Evolutionary conservation across 1,284 basidiomycete species (phyloP).

Genomic region (Ceratobasidium sp.): DNA sequence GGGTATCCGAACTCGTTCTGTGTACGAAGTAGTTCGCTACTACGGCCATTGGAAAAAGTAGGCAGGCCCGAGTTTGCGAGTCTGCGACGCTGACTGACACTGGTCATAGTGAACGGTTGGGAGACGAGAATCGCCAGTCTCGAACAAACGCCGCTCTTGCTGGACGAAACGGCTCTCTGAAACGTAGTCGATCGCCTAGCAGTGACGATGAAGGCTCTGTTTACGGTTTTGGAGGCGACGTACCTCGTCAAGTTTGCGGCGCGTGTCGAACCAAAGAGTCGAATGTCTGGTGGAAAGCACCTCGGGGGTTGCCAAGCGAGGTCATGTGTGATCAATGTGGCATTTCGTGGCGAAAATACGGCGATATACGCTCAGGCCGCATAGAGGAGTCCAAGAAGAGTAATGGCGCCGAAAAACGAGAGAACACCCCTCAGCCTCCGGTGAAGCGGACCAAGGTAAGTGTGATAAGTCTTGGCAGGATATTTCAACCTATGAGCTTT

Average conservation of each 20-base stretch:
- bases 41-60: conserved; percentile 91
- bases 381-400: conserved; percentile 60
- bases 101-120: conserved; percentile 49
- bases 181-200: conserved; percentile 58
- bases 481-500: not conserved
- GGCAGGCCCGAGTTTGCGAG: too few relatives aligned
- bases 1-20: conserved; percentile 76
- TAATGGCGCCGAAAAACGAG: conserved; percentile 73
- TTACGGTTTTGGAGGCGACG: conserved; percentile 42
- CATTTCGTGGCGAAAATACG: conserved; percentile 88
- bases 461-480: conserved; percentile 30
- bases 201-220: conserved; percentile 83
- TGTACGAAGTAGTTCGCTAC: conserved; percentile 84
- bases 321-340: conserved; percentile 87
- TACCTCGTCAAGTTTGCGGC: conserved; percentile 69
- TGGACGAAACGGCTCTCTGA: conserved; percentile 52
- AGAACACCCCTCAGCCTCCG: conserved; percentile 77
- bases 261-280: conserved; percentile 83
- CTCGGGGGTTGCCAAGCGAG: conserved; percentile 76
- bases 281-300: conserved; percentile 86
- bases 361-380: conserved; percentile 70
- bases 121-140: conserved; percentile 47
- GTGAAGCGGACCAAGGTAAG: conserved; percentile 78
- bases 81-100: too few relatives aligned
- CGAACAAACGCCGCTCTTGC: conserved; percentile 41